Evolutionary conservation across 2,329 filamentous ascomycete genomes (phyloP).

Genomic region (Aureobasidium sp.): DNA sequence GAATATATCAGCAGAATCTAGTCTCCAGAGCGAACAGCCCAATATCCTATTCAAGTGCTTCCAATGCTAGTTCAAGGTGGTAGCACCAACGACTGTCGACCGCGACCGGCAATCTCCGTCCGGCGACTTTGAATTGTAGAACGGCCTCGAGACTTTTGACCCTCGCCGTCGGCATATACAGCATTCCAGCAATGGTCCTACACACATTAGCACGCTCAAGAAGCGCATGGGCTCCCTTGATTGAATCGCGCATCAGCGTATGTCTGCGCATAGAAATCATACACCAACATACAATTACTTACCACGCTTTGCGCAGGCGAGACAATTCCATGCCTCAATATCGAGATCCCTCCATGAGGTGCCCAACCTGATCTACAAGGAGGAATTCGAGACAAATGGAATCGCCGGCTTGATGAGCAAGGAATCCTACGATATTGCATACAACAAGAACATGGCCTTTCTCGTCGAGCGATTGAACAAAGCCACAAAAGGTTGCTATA

Average conservation of each 20-base stretch:
- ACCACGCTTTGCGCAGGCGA: conserved; percentile 4
- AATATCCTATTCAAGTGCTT: not conserved
- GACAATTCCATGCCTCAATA: conserved; percentile 13
- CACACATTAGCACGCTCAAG: conserved; percentile 9
- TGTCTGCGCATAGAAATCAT: not conserved
- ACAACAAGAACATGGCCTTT: conserved; percentile 71
- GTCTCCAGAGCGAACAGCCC: not conserved
- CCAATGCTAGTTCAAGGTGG: not conserved
- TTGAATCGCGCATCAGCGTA: not conserved
- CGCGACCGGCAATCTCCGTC: not conserved
- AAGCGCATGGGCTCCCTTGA: conserved; percentile 4
- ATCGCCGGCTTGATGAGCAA: conserved; percentile 56
- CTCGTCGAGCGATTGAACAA: conserved; percentile 71
- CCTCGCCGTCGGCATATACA: conserved; percentile 1
- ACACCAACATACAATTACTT: not conserved
- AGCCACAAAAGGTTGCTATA: conserved; percentile 58
- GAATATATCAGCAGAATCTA: not conserved
- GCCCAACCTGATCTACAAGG: conserved; percentile 13
- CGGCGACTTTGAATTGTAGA: not conserved
- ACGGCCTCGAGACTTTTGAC: not conserved
- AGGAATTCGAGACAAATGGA: conserved; percentile 10
- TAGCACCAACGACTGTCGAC: not conserved
- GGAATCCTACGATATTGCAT: conserved; percentile 67
- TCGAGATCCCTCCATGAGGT: conserved; percentile 11
- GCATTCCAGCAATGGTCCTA: conserved; percentile 7